These are phyloP conservation scores for Scheffersomyces lignicola DNA, from an alignment of 1,139 yeast genomes.

Conservation along the genomic window DNA sequence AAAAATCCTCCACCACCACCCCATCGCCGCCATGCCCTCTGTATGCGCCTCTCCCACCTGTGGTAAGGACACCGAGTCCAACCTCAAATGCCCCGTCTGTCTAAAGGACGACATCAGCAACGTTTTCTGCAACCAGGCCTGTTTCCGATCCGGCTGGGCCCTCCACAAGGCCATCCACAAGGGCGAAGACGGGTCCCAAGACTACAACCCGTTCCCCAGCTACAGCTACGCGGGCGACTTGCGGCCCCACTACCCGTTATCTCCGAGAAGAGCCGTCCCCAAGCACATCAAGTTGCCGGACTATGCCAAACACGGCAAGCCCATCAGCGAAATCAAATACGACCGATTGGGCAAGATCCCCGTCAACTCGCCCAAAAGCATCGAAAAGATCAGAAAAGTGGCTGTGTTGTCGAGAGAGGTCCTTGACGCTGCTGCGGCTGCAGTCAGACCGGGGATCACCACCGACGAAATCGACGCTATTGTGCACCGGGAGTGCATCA, in stretches of 20 bases:
- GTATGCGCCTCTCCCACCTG: constrained; percentile 77
- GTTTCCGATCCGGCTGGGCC: constrained; percentile 78
- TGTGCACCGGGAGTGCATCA: constrained; percentile 84
- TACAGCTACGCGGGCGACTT: constrained; percentile 72
- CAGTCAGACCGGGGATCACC: constrained; percentile 82
- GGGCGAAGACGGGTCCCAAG: constrained; percentile 42
- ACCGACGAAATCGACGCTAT: constrained; percentile 90
- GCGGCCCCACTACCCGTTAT: constrained; percentile 79
- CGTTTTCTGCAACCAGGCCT: constrained; percentile 79
- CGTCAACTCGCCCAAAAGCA: constrained; percentile 61
- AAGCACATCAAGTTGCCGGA: constrained; percentile 76
- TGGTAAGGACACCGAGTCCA: constrained; percentile 74
- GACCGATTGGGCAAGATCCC: constrained; percentile 70
- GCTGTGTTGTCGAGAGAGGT: constrained; percentile 82
- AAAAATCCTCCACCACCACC: constrained; percentile 6
- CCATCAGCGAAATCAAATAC: constrained; percentile 72
- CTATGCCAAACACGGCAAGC: constrained; percentile 79
- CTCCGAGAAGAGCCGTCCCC: constrained; percentile 71
- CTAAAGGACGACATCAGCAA: constrained; percentile 64
- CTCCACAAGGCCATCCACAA: constrained; percentile 52
- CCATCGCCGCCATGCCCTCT: constrained; percentile 15
- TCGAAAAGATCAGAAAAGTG: constrained; percentile 72
- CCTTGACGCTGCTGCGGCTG: constrained; percentile 81
- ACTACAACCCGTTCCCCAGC: constrained; percentile 85
- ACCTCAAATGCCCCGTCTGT: constrained; percentile 89